Conservation (phyloP, 2,329 filamentous ascomycete genomes). For the Neofusicoccum laricinum region DNA sequence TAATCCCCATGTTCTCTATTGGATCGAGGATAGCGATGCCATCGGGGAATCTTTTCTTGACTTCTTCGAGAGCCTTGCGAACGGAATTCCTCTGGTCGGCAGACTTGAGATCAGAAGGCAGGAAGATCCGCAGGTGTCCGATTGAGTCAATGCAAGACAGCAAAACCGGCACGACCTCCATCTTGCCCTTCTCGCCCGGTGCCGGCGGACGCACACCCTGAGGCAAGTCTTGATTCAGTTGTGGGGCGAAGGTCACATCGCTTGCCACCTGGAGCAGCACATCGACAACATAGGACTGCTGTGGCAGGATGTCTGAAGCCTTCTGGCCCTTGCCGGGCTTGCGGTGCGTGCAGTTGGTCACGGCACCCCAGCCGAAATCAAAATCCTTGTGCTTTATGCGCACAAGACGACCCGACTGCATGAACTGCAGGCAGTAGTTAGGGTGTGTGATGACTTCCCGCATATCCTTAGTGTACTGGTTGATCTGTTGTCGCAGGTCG, state of each 20-base stretch:
- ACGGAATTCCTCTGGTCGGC: constrained; percentile 67
- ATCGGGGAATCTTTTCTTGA: constrained; percentile 85
- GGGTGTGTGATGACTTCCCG: constrained; percentile 88
- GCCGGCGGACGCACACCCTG: constrained; percentile 59
- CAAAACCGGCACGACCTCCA: constrained; percentile 83
- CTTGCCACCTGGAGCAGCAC: constrained; percentile 68
- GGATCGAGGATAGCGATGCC: constrained; percentile 87
- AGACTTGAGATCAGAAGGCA: constrained; percentile 72
- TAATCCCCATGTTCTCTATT: constrained; percentile 94
- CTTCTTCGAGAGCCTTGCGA: constrained; percentile 69
- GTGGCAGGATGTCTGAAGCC: constrained; percentile 65
- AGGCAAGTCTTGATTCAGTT: constrained; percentile 65
- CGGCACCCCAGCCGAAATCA: constrained; percentile 93
- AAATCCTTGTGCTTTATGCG: constrained; percentile 74
- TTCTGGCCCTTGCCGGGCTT: constrained; percentile 63
- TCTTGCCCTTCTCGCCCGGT: constrained; percentile 63
- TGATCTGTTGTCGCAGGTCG: constrained; percentile 79
- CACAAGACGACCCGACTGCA: constrained; percentile 84
- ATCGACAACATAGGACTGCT: constrained; percentile 79
- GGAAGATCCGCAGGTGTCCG: constrained; percentile 76
- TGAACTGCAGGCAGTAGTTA: constrained; percentile 76
- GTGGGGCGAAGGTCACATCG: constrained; percentile 50
- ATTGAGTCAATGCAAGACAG: constrained; percentile 83
- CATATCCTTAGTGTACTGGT: constrained; percentile 84
- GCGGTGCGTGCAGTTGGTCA: constrained; percentile 70